Evolutionary conservation across 2,329 filamentous ascomycete genomes (phyloP), one percentile per base, ranked within the genome.

Genomic region (Tolypocladium pustulatum): DNA sequence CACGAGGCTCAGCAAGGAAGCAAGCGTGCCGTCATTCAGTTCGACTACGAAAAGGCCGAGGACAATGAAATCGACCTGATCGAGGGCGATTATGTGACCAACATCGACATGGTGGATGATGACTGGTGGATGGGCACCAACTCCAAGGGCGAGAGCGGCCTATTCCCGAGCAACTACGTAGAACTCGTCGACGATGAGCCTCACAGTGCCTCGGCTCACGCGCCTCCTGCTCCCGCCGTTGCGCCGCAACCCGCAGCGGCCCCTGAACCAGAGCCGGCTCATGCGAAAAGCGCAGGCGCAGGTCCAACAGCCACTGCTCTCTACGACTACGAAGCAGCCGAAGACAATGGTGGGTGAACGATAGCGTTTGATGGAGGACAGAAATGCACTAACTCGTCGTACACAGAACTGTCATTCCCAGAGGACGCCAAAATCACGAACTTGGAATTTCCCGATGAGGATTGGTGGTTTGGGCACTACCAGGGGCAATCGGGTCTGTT

Each of bases 41-140:
- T 94, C 71, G 94, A 99, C 71, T 99, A 99, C 69, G 93, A 97
- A 68, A 97, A 95, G 76, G 91, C 91, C 1, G 94, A 99, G 73
- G 92, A 96, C 65, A 99, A 99, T 68, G 94, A 99, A 75, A 84
- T 99, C 59, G 91, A 96, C 64, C 81, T 99, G 22, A 81, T 83
- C 32, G 94, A 99, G 74, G 92, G 92, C 62, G 90, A 97, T 67
- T 84, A 87, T 63, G 88, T 99, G 41, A 91, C 83, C 30, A 88
- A 96, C 70, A 96, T 99, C 67, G 91, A 97, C 62, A 95, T 95
- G 89, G 91, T 99, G 2, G 94, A 97, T 66, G 89, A 95, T 56
- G 93, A 99, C 71, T 99, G 94, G 94, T 99, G 94, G 94, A 89
- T 96, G 83, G 94, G 95, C 51, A 90, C 88, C 64, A 99, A 97